Evolutionary conservation across 2,329 filamentous ascomycete species (phyloP), one percentile per base, ranked within the genome.

Genomic region (Seiridium cupressi): DNA sequence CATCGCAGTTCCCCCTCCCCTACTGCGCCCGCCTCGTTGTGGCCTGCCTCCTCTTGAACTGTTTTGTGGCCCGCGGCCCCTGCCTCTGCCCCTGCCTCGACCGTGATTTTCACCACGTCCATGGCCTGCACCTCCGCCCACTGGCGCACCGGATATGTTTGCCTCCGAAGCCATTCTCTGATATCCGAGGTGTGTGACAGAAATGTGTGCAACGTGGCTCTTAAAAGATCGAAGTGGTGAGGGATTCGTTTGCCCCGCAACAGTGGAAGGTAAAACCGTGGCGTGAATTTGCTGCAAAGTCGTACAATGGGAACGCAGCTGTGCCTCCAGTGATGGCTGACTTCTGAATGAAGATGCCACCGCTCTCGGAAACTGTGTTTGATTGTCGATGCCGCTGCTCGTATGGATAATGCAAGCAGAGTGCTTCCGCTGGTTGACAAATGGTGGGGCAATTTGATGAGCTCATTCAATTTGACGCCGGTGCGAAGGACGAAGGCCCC

Each of bases 51-150:
- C 71, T 57, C 76, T 70, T 47, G 76, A 74, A 58, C 78, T 73
- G 58, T 76, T 73, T 61, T 71, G 72, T 63, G 70, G 69, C 66
- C 77, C 73, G 64, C 77, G 72, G 62, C 76, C 79, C 64, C 79
- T 75, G 57, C 77, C 76, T 54, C 55, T 58, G 9, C 55, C 55
- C 38, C 79, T 73, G 32, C 76, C 77, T 68, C 77, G 72, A 8
- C 66, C 58, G 35, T 70, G 65, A 40, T 71, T 72, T 47, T 75
- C 74, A 35, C 71, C 66, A 51, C 71, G 68, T 38, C 66, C 60
- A 60, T 70, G 65, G 49, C 67, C 61, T 60, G 68, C 57, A 35
- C 66, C 66, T 32, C 42, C 54, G 34, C 34, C 32, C 10, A 26
- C 9, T 13, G 53, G 34, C 26, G 40, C 53, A 18, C 53, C 18